phyloP scores from a whole-genome alignment of 192 early-diverging fungal genomes.

The Dispira parvispora region DNA sequence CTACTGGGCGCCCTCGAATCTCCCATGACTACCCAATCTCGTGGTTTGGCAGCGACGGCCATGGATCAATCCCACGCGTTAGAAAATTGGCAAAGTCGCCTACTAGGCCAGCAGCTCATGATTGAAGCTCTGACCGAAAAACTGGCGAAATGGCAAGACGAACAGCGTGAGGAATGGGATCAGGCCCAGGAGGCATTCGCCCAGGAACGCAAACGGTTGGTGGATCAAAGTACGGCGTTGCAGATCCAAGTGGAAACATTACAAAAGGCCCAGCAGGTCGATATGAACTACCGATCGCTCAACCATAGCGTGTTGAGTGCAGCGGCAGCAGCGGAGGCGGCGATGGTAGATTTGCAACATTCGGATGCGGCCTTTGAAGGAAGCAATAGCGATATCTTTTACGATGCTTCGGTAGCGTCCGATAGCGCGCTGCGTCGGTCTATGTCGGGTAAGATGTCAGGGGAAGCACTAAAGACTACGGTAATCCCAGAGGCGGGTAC shows the following conservation, averaged over 20 bases:
- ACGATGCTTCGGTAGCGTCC: neutral
- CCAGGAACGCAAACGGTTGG: neutral
- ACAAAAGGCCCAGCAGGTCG: too few species aligned
- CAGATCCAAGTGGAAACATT: neutral
- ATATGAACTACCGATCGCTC: too few species aligned
- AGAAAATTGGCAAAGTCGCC: neutral
- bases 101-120: conserved; percentile 1
- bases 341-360: too few species aligned
- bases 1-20: too few species aligned
- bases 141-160: conserved; percentile 1
- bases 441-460: neutral
- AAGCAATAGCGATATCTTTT: conserved; percentile 3
- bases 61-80: neutral
- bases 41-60: neutral
- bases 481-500: too few species aligned
- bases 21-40: neutral
- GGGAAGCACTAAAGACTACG: too few species aligned
- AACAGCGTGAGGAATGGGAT: neutral
- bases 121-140: conserved; percentile 6
- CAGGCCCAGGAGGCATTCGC: neutral
- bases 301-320: too few species aligned
- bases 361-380: neutral
- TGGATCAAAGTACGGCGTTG: neutral
- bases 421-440: neutral
- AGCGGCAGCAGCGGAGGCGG: too few species aligned